A percentile compares a stretch with the other conserved stretches of the same genome.
Evolutionary conservation across 495 filamentous ascomycete species (phyloP).

Genomic region (Tuber microsphaerosporum): DNA sequence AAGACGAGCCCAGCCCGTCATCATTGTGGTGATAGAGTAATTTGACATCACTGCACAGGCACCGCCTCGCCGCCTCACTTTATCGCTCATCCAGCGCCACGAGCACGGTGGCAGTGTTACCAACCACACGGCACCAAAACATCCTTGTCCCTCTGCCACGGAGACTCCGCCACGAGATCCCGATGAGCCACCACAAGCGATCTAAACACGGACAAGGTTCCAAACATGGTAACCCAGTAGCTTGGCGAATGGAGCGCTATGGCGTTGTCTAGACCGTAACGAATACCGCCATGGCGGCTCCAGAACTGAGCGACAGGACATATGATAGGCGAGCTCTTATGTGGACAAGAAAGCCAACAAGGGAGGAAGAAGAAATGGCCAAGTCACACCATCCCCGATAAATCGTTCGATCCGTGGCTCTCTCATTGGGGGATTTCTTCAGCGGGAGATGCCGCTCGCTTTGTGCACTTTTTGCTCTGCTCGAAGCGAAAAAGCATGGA

Average conservation of each 20-base stretch:
- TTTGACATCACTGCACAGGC: background rate
- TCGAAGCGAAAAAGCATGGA: background rate
- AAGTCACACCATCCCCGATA: background rate
- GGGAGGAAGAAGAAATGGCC: background rate
- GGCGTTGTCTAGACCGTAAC: background rate
- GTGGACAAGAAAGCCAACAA: background rate
- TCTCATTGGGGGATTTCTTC: background rate
- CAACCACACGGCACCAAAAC: background rate
- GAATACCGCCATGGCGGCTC: background rate
- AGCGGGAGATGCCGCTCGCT: background rate
- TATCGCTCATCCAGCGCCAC: background rate
- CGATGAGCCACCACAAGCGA: background rate
- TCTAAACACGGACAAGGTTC: background rate
- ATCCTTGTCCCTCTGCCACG: background rate
- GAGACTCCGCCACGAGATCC: constrained; percentile 1
- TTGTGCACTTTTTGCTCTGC: background rate
- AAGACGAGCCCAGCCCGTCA: background rate
- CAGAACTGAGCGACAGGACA: background rate
- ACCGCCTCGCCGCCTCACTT: constrained; percentile 2
- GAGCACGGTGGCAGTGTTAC: background rate
- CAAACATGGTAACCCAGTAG: background rate
- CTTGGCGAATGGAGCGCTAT: background rate
- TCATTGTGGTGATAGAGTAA: background rate
- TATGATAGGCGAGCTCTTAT: background rate
- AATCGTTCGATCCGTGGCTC: background rate